Evolutionary conservation across 2,329 filamentous ascomycete species (phyloP).

Genomic region (Pleomassaria siparia): DNA sequence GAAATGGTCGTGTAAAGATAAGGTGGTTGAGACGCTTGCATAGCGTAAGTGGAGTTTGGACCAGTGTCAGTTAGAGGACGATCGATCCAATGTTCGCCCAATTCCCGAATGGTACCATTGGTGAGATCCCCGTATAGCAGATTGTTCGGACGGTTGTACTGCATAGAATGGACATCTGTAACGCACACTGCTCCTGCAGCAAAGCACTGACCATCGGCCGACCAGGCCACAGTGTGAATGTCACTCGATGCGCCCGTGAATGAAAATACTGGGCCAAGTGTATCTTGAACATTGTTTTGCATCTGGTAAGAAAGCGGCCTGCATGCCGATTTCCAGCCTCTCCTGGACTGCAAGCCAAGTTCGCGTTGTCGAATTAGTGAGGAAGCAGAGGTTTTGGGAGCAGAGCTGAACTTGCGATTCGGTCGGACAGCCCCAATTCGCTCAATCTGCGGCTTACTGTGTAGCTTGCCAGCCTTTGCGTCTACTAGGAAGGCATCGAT

Average conservation of each 20-base stretch:
- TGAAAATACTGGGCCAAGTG: conserved; percentile 47
- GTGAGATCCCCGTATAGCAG: conserved; percentile 55
- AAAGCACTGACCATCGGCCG: conserved; percentile 55
- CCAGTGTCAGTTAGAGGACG: conserved; percentile 44
- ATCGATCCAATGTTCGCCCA: conserved; percentile 55
- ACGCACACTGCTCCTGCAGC: conserved; percentile 60
- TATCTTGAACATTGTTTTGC: conserved; percentile 37
- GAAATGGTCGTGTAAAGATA: conserved; percentile 60
- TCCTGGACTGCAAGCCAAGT: conserved; percentile 27
- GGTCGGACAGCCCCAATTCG: conserved; percentile 27
- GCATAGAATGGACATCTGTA: conserved; percentile 57
- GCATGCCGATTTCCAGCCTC: conserved; percentile 29
- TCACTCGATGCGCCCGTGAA: conserved; percentile 63
- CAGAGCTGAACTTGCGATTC: conserved; percentile 16
- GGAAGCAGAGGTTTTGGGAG: conserved; percentile 16
- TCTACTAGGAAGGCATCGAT: conserved; percentile 37
- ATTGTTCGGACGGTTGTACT: conserved; percentile 62
- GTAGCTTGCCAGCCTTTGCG: conserved; percentile 22
- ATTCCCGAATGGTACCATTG: conserved; percentile 49
- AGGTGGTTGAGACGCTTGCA: conserved; percentile 53
- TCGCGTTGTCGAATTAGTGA: conserved; percentile 37
- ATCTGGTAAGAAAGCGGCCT: conserved; percentile 23
- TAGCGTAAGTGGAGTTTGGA: conserved; percentile 48
- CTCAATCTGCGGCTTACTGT: conserved; percentile 23
- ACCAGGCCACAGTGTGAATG: conserved; percentile 59